Percentiles rank a stretch among this genome's conserved stretches.
Conservation (phyloP, 1,284 basidiomycete species). For the Leccinum cinnamomeum region DNA sequence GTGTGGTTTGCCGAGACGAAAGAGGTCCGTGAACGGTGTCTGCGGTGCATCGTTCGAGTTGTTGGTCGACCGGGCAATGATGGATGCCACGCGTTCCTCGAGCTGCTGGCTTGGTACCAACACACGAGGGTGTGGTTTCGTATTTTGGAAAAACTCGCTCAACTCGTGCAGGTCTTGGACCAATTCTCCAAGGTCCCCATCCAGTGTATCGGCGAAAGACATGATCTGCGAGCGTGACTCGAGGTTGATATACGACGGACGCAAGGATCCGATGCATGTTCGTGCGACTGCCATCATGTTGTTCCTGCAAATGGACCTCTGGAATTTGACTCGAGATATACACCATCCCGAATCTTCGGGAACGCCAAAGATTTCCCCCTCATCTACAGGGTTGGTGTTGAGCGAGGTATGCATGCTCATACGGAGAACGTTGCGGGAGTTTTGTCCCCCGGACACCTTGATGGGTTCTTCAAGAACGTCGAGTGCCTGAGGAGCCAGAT, state of each 20-base stretch:
- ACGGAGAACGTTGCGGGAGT: constrained; percentile 81
- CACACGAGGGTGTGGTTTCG: constrained; percentile 31
- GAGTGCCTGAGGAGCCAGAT: constrained; percentile 82
- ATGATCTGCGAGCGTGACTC: constrained; percentile 52
- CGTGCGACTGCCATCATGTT: constrained; percentile 86
- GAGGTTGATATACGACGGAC: constrained; percentile 72
- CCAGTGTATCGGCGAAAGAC: constrained; percentile 36
- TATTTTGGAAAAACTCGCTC: constrained; percentile 81
- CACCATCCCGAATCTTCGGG: constrained; percentile 86
- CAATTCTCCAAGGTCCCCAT: constrained; percentile 78
- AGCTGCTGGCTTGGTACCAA: constrained; percentile 55
- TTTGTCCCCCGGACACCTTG: constrained; percentile 71
- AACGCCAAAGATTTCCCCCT: constrained; percentile 77
- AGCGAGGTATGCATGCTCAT: constrained; percentile 76
- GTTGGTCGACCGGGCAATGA: constrained; percentile 71
- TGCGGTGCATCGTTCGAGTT: constrained; percentile 57
- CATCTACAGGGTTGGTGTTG: constrained; percentile 46
- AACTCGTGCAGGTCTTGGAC: constrained; percentile 87
- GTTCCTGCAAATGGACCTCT: constrained; percentile 63
- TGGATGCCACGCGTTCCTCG: constrained; percentile 76
- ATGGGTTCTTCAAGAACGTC: constrained; percentile 92
- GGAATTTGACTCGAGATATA: constrained; percentile 64
- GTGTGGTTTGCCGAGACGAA: constrained; percentile 53
- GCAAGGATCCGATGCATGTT: constrained; percentile 72
- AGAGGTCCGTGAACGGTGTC: constrained; percentile 77